Evolutionary conservation across 202 grass and related monocot genomes (phyloP), one percentile per base, ranked within the genome.

Genomic region (Hordeum pubiflorum): DNA sequence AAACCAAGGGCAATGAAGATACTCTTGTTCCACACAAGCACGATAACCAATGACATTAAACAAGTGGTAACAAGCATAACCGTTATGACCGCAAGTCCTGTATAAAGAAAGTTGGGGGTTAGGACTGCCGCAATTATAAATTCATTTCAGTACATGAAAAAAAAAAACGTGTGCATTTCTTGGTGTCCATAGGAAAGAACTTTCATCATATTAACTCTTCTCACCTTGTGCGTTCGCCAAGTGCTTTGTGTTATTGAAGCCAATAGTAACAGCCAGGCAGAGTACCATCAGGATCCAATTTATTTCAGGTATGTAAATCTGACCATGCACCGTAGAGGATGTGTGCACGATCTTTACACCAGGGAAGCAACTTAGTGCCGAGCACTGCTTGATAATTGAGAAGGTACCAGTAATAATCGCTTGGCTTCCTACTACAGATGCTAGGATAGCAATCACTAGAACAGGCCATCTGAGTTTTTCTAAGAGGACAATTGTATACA

Each of bases 231-330:
- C 97, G 43, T 99, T 99, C 4, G 92, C 88, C 73, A 98, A 74
- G 39, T 83, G 90, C 40, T 98, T 98, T 34, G 95, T 95, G 74
- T 98, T 85, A 80, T 89, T 90, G 86, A 98, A 98, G 52, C 95
- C 92, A 61, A 98, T 46, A 36, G 92, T 98, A 76, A 95, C 95
- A 86, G 95, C 86, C 56, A 98, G 72, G 33, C 95, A 98, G n/a
- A 98, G 75, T 69, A 93, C 26, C 95, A 98, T 98, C 73, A 98
- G 55, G 34, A 90, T 93, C 95, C 95, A 98, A 81, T 98, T 98
- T 78, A 95, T 93, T 87, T 98, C 92, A 9, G 97, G 97, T 63
- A 99, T 96, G 79, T 99, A 99, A 88, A 99, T 91, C 79, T 99
- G 97, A 58, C 97, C 97, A 1, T 96, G 97, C 29, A 90, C 79